These are phyloP conservation scores for Tetrahymena thermophila DNA, from an alignment of 73 alveolate genomes.

Conservation along the genomic window DNA sequence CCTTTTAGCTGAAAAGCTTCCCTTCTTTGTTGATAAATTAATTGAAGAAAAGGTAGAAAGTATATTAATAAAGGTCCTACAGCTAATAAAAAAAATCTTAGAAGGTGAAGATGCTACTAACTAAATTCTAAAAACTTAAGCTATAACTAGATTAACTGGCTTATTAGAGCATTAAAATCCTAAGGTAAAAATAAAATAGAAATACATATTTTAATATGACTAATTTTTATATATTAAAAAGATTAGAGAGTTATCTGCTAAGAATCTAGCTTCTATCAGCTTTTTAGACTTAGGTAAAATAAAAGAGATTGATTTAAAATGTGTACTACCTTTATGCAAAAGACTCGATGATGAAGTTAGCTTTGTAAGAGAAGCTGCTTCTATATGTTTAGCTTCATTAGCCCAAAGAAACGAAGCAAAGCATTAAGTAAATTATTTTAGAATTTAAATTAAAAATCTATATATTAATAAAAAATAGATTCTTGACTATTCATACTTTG, in stretches of 20 bases:
- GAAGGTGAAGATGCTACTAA: conserved; percentile 36
- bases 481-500: conserved; percentile 28
- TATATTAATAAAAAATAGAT: neutral
- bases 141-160: conserved; percentile 20
- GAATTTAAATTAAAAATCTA: neutral
- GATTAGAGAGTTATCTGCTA: conserved; percentile 15
- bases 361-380: conserved; percentile 5
- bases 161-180: conserved; percentile 21
- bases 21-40: conserved; percentile 23
- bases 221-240: neutral
- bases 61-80: conserved; percentile 2
- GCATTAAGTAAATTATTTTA: neutral
- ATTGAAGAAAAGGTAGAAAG: conserved; percentile 29
- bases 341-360: conserved; percentile 12
- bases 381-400: conserved; percentile 32
- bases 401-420: conserved; percentile 37
- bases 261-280: conserved; percentile 29
- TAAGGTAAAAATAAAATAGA: neutral
- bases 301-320: conserved; percentile 10
- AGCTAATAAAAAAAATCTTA: conserved; percentile 15
- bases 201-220: neutral
- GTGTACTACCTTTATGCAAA: conserved; percentile 22
- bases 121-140: conserved; percentile 19
- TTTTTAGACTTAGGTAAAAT: conserved; percentile 34
- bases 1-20: conserved; percentile 1